A percentile compares a stretch with the other conserved stretches of the same genome.
These are phyloP conservation scores for Xylaria sp. DNA, from an alignment of 2,329 filamentous ascomycete genomes.

Conservation along the genomic window DNA sequence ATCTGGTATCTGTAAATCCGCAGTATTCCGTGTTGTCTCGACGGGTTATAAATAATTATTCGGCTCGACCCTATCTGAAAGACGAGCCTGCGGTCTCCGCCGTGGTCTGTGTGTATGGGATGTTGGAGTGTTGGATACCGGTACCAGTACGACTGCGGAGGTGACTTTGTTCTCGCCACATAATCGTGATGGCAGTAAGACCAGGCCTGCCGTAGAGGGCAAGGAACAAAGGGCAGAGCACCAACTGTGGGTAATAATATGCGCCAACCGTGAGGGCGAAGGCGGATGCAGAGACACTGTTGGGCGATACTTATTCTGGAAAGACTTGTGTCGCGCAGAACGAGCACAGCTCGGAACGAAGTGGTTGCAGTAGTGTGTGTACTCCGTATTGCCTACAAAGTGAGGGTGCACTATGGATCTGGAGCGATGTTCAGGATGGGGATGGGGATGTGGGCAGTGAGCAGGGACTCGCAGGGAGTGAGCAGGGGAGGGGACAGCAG, in stretches of 20 bases:
- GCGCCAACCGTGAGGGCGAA: neutral
- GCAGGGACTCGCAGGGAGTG: neutral
- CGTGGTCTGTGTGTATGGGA: neutral
- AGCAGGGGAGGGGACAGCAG: neutral
- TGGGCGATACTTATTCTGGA: neutral
- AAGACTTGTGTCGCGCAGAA: neutral
- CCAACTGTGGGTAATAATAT: neutral
- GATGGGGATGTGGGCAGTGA: neutral
- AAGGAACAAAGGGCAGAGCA: neutral
- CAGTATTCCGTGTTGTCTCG: neutral
- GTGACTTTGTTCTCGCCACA: neutral
- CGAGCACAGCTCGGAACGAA: constrained; percentile 3
- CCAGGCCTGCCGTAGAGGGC: neutral
- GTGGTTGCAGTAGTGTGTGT: constrained; percentile 10
- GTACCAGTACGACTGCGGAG: neutral
- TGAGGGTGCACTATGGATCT: neutral
- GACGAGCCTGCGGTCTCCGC: constrained; percentile 12
- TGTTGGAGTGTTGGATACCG: neutral
- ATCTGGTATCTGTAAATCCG: no score
- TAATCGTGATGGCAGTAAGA: neutral
- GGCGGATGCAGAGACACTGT: neutral
- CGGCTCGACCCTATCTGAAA: neutral
- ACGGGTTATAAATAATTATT: neutral
- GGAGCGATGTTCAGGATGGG: constrained; percentile 7
- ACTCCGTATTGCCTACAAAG: neutral